Evolutionary conservation across 1,284 basidiomycete species (phyloP), one percentile per base, ranked within the genome.

Genomic region (Crucibulum cyathiforme): DNA sequence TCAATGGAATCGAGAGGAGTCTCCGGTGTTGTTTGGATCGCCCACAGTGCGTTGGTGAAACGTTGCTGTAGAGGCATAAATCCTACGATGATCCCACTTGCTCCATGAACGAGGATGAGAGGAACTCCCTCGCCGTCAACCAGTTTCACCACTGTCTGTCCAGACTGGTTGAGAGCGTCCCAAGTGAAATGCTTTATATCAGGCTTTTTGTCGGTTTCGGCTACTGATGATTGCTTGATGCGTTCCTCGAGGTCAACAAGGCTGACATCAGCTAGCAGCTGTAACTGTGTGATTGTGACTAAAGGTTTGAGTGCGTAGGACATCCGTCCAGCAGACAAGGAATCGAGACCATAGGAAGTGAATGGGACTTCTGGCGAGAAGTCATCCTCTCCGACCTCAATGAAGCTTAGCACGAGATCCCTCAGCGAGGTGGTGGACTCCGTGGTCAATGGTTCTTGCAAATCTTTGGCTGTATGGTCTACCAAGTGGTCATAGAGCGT

Each of bases 311-410:
- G 36, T 5, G 56, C 60, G n/a, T 17, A 50, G 6, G 56, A 66
- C 38, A 58, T 8, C 7, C 60, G 43, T 12, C 41, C 54, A 12
- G 62, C 62, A 35, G 43, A 34, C 15, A 63, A 39, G 8, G 62
- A 62, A 17, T 63, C 62, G 15, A 63, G 47, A 6, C 62, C 62
- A 39, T 62, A 63, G 8, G 57, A 56, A 7, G 55, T 61, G 3
- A 63, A 46, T 0, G 62, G 62, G 6, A 61, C 43, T 2, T 54
- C 53, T 5, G 47, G 36, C 15, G 31, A 17, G 35, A 65, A 65
- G 10, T 58, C 58, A 5, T 37, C 15, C 8, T 36, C n/a, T 7
- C 56, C 57, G 24, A 59, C 39, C 10, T 49, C 58, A 8, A 62
- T 8, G 34, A 24, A 55, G 37, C 41, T 49, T 13, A 57, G 7